phyloP scores from a whole-genome alignment of 2,329 filamentous ascomycete species.

The Penicillium hesseltinei region DNA sequence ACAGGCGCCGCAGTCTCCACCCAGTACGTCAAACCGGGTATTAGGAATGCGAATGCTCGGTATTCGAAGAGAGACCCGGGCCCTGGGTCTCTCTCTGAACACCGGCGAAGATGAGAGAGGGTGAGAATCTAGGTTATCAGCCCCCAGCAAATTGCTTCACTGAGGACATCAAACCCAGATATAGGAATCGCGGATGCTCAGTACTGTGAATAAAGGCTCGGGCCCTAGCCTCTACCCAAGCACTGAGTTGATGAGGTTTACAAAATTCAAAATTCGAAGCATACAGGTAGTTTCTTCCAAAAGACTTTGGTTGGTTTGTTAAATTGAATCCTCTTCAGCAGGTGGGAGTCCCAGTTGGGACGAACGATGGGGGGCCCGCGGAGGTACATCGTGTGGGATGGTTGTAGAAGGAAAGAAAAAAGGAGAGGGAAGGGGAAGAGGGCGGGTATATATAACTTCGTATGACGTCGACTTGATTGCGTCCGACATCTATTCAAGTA shows the following conservation, averaged over 20 bases:
- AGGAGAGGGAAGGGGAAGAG: background rate
- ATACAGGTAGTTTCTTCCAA: background rate
- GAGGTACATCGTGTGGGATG: conserved; percentile 2
- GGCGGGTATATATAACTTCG: background rate
- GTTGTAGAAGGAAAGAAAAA: conserved; percentile 1
- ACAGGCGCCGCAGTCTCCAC: background rate
- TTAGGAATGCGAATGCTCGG: background rate
- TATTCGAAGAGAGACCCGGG: background rate
- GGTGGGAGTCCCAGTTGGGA: background rate
- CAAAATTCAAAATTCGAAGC: background rate
- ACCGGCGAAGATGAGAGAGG: background rate
- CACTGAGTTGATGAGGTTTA: background rate
- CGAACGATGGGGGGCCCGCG: background rate
- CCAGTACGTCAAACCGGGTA: background rate
- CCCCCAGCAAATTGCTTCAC: background rate
- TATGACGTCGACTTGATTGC: background rate
- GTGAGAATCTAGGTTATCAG: background rate
- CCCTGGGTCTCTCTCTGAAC: background rate
- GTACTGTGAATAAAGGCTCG: background rate
- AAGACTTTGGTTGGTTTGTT: background rate
- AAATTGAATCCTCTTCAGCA: background rate
- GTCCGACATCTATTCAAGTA: background rate
- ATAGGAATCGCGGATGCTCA: background rate
- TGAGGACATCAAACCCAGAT: background rate
- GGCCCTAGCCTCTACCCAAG: conserved; percentile 4